Base-by-base conservation (phyloP, 1,139 yeast genomes). In the Saccharomycopsis phalli region DNA sequence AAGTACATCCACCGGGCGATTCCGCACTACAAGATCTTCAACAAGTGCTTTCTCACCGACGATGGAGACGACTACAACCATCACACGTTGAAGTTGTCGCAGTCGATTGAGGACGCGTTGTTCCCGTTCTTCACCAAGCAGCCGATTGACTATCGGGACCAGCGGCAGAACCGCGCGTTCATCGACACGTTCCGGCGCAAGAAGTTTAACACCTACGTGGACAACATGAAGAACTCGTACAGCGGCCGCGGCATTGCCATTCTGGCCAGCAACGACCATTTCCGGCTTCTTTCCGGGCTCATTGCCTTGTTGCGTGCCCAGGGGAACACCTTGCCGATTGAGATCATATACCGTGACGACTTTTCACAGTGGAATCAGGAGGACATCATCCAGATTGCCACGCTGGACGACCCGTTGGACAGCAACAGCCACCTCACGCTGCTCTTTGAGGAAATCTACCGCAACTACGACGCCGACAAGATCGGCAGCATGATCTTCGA, bases 231-330 rank as follows among this genome's bases (percentile, higher is more conserved):
- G 51, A 3, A 45, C 27, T 11, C 64, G 50, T 30, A 45, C 49
- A 22, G 64, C 65, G 77, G 75, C 2, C 64, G 56, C 49, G 80
- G 80, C 16, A 54, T 68, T 22, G 70, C 65, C 1, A 48, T 68
- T 26, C 59, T 68, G 11, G 68, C 67, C 34, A 60, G 60, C 11
- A 66, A 68, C 44, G 41, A 49, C 6, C 69, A 66, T 45, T 66
- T 60, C 31, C 28, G 35, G 27, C 34, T 43, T 8, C 41, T 45
- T 14, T 40, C 42, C 3, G 48, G 48, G 3, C 31, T 45, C n/a
- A 43, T 45, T 22, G 46, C 46, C 4, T 29, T 45, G 17, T 32
- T 45, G 8, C 33, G 48, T 27, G 37, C 40, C 19, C 46, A 40
- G 28, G 48, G 48, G 13, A 45, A 45, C 37, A 38, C 44, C n/a